Percentiles rank a stretch among this genome's conserved stretches.
Conservation (phyloP, 2,329 filamentous ascomycete genomes). For the Torrubiellomyces zombiae region DNA sequence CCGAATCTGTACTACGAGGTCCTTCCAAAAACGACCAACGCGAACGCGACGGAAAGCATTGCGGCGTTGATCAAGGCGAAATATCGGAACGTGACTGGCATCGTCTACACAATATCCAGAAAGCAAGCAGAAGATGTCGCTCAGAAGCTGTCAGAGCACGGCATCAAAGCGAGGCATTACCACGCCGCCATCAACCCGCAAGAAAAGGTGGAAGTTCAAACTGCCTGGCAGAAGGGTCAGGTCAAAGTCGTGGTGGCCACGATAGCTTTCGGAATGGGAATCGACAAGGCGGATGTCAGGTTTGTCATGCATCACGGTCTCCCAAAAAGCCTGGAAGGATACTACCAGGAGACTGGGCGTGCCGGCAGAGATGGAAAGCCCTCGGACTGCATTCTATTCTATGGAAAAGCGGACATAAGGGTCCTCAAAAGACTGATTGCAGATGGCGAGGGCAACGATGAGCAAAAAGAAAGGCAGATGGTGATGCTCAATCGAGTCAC, state of each 20-base stretch:
- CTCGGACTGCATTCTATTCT: constrained; percentile 84
- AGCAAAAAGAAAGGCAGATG: constrained; percentile 71
- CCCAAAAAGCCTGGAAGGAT: constrained; percentile 90
- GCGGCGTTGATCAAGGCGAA: constrained; percentile 51
- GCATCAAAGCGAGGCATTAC: constrained; percentile 67
- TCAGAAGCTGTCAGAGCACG: constrained; percentile 42
- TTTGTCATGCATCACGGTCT: constrained; percentile 90
- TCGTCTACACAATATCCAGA: constrained; percentile 82
- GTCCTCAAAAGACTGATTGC: constrained; percentile 67
- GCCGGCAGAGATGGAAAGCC: constrained; percentile 79
- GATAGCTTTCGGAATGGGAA: constrained; percentile 99
- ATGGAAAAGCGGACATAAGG: constrained; percentile 60
- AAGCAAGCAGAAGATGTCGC: constrained; percentile 73
- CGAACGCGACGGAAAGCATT: constrained; percentile 26
- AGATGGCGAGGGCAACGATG: constrained; percentile 54
- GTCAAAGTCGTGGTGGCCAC: constrained; percentile 90
- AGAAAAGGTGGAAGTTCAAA: constrained; percentile 57
- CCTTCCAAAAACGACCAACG: constrained; percentile 47
- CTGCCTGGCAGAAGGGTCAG: constrained; percentile 63
- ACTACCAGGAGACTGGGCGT: constrained; percentile 94
- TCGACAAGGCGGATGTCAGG: constrained; percentile 90
- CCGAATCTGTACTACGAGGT: constrained; percentile 88
- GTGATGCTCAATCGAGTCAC: constrained; percentile 75
- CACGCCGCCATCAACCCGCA: constrained; percentile 60
- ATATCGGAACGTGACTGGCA: constrained; percentile 62